These are phyloP conservation scores for Pyrenochaeta sp. DNA, from an alignment of 2,329 filamentous ascomycete genomes.

Conservation along the genomic window DNA sequence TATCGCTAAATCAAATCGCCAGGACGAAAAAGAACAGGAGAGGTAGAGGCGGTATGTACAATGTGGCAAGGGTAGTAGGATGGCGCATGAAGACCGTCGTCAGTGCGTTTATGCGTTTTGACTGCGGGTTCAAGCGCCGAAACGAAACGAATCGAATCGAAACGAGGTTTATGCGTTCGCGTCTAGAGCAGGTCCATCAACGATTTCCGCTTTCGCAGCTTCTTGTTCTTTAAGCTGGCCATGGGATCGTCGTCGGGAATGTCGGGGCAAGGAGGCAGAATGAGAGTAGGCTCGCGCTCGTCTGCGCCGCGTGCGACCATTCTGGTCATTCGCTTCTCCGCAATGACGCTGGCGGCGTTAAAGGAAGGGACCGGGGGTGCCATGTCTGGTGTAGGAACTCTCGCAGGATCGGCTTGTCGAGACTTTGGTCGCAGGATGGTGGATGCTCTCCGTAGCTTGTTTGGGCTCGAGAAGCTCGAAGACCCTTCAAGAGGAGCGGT, in stretches of 20 bases:
- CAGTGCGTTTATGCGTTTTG: conserved; percentile 21
- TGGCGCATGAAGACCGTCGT: conserved; percentile 17
- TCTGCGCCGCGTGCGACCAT: conserved; percentile 47
- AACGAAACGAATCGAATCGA: conserved; percentile 18
- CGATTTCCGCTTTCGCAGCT: conserved; percentile 48
- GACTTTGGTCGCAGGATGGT: conserved; percentile 40
- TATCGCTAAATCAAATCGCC: neutral
- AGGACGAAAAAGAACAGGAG: conserved; percentile 1
- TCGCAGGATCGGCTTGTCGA: conserved; percentile 20
- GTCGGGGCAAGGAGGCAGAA: conserved; percentile 44
- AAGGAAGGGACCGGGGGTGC: conserved; percentile 32
- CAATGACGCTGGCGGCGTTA: conserved; percentile 20
- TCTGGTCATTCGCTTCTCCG: conserved; percentile 22
- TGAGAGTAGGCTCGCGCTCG: conserved; percentile 45
- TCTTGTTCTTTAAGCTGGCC: conserved; percentile 35
- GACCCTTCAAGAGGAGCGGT: conserved; percentile 40
- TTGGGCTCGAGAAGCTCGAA: conserved; percentile 26
- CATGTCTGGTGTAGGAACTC: conserved; percentile 33
- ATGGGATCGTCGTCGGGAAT: conserved; percentile 23
- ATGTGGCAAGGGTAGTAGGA: conserved; percentile 12
- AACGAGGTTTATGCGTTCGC: conserved; percentile 10
- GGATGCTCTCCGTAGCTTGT: conserved; percentile 42
- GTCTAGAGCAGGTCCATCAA: conserved; percentile 43
- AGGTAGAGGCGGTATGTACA: conserved; percentile 6
- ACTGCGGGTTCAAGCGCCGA: conserved; percentile 18